These are phyloP conservation scores for Aristolochia contorta DNA, from an alignment of 164 flowering plant species.

Conservation along the genomic window DNA sequence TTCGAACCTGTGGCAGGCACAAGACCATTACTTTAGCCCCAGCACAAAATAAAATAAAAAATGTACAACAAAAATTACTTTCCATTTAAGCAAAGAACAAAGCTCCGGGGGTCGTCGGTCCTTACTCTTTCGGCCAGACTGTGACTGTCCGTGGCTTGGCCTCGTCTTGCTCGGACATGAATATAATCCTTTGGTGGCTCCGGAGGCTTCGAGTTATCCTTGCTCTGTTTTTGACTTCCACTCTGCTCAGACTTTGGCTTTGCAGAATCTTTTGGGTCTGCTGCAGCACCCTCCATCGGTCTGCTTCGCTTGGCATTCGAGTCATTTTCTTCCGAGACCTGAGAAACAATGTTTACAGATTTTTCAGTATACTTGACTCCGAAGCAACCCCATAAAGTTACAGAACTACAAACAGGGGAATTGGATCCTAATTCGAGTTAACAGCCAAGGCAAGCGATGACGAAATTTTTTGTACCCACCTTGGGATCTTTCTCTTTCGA, in stretches of 20 bases:
- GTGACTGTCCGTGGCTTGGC: conserved; percentile 99
- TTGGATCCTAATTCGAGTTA: background rate
- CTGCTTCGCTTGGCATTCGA: conserved; percentile 46
- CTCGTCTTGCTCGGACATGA: conserved; percentile 96
- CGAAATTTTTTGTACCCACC: conserved; percentile 10
- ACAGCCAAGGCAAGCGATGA: background rate
- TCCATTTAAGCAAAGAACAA: background rate
- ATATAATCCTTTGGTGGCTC: conserved; percentile 89
- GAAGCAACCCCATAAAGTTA: background rate
- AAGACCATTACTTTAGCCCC: background rate
- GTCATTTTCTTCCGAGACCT: conserved; percentile 36
- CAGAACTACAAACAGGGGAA: too few relatives aligned
- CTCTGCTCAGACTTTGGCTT: conserved; percentile 27
- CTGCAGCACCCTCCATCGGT: conserved; percentile 22
- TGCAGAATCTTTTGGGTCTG: conserved; percentile 15
- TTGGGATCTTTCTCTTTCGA: conserved; percentile 23
- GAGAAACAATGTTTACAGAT: conserved; percentile 4
- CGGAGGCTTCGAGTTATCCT: conserved; percentile 39
- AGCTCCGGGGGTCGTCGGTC: conserved; percentile 5
- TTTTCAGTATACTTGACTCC: too few relatives aligned
- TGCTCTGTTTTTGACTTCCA: conserved; percentile 22
- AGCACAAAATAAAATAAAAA: too few relatives aligned
- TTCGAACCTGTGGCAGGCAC: conserved; percentile 44
- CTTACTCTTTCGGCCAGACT: conserved; percentile 94
- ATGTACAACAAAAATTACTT: background rate